Evolutionary conservation across 352 stramenopile genomes (phyloP), one percentile per base, ranked within the genome.

Genomic region (Pythium scleroteichum): DNA sequence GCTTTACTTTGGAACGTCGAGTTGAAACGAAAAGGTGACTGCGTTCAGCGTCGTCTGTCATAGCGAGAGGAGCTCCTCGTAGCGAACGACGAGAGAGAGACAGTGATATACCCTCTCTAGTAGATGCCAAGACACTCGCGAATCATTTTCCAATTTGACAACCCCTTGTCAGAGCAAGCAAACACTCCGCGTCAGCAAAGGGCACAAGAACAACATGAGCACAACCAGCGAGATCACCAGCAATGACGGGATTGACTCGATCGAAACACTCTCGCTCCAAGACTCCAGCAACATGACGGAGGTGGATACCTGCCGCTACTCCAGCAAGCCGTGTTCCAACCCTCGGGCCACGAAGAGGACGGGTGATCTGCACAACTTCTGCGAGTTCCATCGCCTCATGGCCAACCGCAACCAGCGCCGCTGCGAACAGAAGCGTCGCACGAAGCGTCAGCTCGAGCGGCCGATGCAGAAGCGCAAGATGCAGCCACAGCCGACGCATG

Each of bases 401-500:
- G 62, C 62, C 26, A 69, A 69, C 54, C 48, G 48, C 27, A 69
- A 69, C 54, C 62, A 69, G 45, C 53, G 62, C 2, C 53, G 62
- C 26, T 56, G 44, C 14, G 62, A 69, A 17, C 60, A 67, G 13
- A 55, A 58, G 51, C 51, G 53, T 20, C 60, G 60, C 17, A 62
- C 35, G 3, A 53, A 59, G 41, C 39, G 40, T 5, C 57, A 57
- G 38, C 35, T 58, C n/a, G 51, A 66, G 22, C 52, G 53, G 40
- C 26, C 32, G 16, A 42, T 20, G 38, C 39, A 50, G 23, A 54
- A 55, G 26, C 56, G 56, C 5, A 42, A 14, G 8, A 38, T 48
- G 4, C 26, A 48, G 20, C 55, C 52, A 10, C 53, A 60, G 53
- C 53, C 24, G n/a, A 27, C 42, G 10, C 42, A 47, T 6, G 19